phyloP scores from a whole-genome alignment of 768 basidiomycete genomes.

The Cantharellus cinnabarinus region DNA sequence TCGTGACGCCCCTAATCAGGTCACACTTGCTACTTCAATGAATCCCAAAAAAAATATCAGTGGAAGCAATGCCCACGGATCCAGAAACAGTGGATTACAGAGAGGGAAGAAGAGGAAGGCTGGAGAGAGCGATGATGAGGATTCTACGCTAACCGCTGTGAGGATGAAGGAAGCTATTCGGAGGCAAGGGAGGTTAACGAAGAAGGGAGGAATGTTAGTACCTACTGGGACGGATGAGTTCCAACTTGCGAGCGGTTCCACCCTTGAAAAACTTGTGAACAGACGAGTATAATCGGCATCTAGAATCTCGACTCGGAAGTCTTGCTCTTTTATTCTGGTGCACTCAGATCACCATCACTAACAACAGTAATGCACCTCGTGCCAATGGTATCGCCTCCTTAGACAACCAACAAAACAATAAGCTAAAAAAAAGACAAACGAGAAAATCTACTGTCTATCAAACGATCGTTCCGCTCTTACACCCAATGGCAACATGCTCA shows the following conservation, averaged over 20 bases:
- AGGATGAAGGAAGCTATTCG: constrained; percentile 79
- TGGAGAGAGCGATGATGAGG: neutral
- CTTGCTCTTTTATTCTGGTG: too few relatives aligned
- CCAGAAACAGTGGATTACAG: constrained; percentile 13
- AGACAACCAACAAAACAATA: too few relatives aligned
- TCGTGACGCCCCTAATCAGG: constrained; percentile 51
- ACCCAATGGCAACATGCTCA: too few relatives aligned
- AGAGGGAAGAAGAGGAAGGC: neutral
- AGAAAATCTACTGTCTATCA: too few relatives aligned
- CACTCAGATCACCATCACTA: too few relatives aligned
- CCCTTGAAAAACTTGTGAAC: neutral
- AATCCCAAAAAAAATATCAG: constrained; percentile 9
- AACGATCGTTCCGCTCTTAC: too few relatives aligned
- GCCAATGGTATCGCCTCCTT: too few relatives aligned
- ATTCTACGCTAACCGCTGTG: constrained; percentile 31
- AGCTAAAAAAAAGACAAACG: too few relatives aligned
- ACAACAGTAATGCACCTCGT: too few relatives aligned
- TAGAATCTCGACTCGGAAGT: too few relatives aligned
- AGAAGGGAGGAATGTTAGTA: constrained; percentile 57
- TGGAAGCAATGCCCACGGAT: constrained; percentile 15
- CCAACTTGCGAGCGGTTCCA: constrained; percentile 29
- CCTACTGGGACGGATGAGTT: constrained; percentile 46
- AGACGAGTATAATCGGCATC: neutral
- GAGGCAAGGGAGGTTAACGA: constrained; percentile 58
- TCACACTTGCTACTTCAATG: constrained; percentile 9